Evolutionary conservation across 352 stramenopile genomes (phyloP), one percentile per base, ranked within the genome.

Genomic region (Globisporangium barbulae): DNA sequence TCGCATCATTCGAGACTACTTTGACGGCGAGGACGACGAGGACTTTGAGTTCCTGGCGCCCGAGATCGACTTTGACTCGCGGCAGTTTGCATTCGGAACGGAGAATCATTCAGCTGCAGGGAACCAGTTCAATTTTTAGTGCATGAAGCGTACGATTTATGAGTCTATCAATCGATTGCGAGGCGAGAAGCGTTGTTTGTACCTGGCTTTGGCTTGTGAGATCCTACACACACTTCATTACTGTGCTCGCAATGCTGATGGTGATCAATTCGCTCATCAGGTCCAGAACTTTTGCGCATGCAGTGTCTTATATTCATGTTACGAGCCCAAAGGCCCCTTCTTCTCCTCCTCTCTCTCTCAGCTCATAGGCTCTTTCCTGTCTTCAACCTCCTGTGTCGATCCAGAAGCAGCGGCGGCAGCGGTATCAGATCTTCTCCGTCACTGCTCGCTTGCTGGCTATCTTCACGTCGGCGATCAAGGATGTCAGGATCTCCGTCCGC

Each of bases 1-100:
- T 55, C 90, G 90, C 63, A 98, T 99, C 63, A 83, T 99, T 30
- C 94, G 97, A 69, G 97, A 96, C 30, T 99, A 98, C 82, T 99
- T 99, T 76, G 96, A 96, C 41, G 95, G 97, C 19, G 97, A 99
- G 60, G 96, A 99, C 53, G 97, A 99, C 30, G 97, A 98, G 63
- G 97, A 98, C 70, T 81, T 79, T 30, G 73, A 85, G n/a, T 59
- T 78, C n/a, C 58, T 81, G 28, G 67, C 73, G 31, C 82, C 85
- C 13, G 71, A 76, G 15, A 81, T 83, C 56, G 83, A 89, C 59
- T 71, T 72, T 48, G 65, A 59, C 8, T 66, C 73, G 8, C 70
- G 76, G 13, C 81, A 93, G 63, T 93, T 91, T 65, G 61, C 76
- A 12, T 95, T 95, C 71, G 81, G 83, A 8, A 50, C 81, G n/a